Percentiles rank a stretch among this genome's conserved stretches.
Evolutionary conservation across 345 rosid species (phyloP).

Genomic region (Euphorbia peplus): DNA sequence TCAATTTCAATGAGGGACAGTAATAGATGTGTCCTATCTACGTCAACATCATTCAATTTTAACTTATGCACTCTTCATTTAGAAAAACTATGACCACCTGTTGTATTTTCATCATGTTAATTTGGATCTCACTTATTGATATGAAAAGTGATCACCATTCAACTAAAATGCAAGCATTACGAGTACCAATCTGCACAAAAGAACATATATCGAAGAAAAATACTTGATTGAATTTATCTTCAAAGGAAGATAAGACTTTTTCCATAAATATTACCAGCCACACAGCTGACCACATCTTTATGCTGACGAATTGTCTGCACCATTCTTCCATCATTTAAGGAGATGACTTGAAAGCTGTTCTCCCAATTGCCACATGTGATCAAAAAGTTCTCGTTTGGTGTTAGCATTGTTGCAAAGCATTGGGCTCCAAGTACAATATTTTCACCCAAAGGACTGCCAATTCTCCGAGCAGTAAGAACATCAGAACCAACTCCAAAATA

Average conservation of each 20-base stretch:
- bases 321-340: conserved; percentile 83
- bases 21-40: not conserved
- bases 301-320: conserved; percentile 96
- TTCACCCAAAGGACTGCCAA: conserved; percentile 83
- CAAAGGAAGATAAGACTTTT: not conserved
- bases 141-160: not conserved
- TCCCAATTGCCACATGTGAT: conserved; percentile 98
- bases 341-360: conserved; percentile 86
- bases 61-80: not conserved
- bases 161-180: not conserved
- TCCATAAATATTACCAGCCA: conserved; percentile 66
- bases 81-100: not conserved
- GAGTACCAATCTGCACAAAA: not conserved
- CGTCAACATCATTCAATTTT: not conserved
- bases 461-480: conserved; percentile 77
- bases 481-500: conserved; percentile 93
- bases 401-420: conserved; percentile 71
- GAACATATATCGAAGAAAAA: not conserved
- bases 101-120: not conserved
- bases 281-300: conserved; percentile 95
- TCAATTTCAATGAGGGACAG: not conserved
- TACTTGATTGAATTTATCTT: not conserved
- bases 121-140: not conserved
- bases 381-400: conserved; percentile 69
- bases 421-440: conserved; percentile 79